Conservation (phyloP, 768 basidiomycete genomes). For the Cyclocybe cylindracea region DNA sequence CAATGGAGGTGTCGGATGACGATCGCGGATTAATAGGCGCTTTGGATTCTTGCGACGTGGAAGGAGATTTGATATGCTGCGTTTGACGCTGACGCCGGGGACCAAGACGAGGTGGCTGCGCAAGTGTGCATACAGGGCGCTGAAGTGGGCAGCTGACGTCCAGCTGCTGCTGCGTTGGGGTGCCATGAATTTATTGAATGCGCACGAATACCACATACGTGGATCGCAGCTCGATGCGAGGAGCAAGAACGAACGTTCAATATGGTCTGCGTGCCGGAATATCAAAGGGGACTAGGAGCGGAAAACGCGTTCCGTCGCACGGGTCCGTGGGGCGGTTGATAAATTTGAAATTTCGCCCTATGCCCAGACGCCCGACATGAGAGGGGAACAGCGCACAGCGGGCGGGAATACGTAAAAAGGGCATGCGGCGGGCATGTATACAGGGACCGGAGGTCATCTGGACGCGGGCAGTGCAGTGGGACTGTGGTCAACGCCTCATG, state of each 20-base stretch:
- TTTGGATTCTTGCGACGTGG: neutral
- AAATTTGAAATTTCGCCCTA: constrained; percentile 6
- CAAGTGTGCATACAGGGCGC: neutral
- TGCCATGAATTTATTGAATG: too few relatives aligned
- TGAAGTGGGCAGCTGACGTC: too few relatives aligned
- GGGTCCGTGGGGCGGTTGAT: constrained; percentile 10
- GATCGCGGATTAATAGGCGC: neutral
- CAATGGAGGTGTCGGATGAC: neutral
- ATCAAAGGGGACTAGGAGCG: neutral
- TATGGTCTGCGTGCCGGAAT: neutral
- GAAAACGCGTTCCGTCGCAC: constrained; percentile 5
- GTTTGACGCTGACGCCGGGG: neutral
- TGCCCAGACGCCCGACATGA: constrained; percentile 2
- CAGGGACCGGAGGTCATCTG: constrained; percentile 5
- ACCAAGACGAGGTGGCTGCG: neutral
- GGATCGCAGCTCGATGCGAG: too few relatives aligned
- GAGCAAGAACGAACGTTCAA: neutral
- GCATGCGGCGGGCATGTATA: neutral
- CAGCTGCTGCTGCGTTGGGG: too few relatives aligned
- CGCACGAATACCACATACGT: too few relatives aligned
- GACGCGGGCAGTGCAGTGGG: constrained; percentile 6
- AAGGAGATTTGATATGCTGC: neutral
- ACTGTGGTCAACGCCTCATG: constrained; percentile 15
- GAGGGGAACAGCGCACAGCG: neutral
- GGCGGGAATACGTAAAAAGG: neutral